Percentiles rank a stretch among this genome's conserved stretches.
These are phyloP conservation scores for Globisporangium lucens DNA, from an alignment of 352 stramenopile genomes.

Conservation along the genomic window DNA sequence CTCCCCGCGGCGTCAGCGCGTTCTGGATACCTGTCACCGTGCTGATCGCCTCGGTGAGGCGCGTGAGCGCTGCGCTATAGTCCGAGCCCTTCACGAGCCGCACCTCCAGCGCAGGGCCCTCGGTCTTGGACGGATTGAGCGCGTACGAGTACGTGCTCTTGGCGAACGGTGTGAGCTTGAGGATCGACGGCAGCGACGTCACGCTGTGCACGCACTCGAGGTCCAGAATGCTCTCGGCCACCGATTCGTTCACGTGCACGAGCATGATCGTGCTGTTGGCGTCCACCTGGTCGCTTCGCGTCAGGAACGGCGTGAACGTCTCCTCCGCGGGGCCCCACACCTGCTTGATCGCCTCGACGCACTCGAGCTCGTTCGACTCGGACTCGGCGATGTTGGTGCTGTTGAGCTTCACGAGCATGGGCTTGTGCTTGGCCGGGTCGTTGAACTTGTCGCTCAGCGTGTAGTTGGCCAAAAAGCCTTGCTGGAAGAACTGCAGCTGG, in stretches of 20 bases:
- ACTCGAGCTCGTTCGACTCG: slow-evolving; percentile 30
- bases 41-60: slow-evolving; percentile 28
- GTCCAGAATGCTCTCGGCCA: slow-evolving; percentile 42
- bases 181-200: slow-evolving; percentile 50
- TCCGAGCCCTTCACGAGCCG: slow-evolving; percentile 40
- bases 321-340: slow-evolving; percentile 46
- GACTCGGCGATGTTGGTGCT: slow-evolving; percentile 13
- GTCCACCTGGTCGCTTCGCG: slow-evolving; percentile 42
- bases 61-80: slow-evolving; percentile 20
- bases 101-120: slow-evolving; percentile 43
- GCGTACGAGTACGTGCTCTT: slow-evolving; percentile 45
- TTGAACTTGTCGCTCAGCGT: slow-evolving; percentile 20
- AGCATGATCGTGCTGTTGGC: slow-evolving; percentile 50
- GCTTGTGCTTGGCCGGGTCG: slow-evolving; percentile 28
- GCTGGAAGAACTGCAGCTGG: slow-evolving; percentile 65
- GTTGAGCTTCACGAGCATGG: slow-evolving; percentile 58
- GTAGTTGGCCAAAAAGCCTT: slow-evolving; percentile 44
- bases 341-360: slow-evolving; percentile 35
- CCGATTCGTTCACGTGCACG: slow-evolving; percentile 41
- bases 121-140: slow-evolving; percentile 21
- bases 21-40: slow-evolving; percentile 50
- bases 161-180: slow-evolving; percentile 74
- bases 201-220: slow-evolving; percentile 51
- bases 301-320: slow-evolving; percentile 69
- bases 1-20: slow-evolving; percentile 26